phyloP scores from a whole-genome alignment of 2,329 filamentous ascomycete species.

The Ceratocystis alfenasii region DNA sequence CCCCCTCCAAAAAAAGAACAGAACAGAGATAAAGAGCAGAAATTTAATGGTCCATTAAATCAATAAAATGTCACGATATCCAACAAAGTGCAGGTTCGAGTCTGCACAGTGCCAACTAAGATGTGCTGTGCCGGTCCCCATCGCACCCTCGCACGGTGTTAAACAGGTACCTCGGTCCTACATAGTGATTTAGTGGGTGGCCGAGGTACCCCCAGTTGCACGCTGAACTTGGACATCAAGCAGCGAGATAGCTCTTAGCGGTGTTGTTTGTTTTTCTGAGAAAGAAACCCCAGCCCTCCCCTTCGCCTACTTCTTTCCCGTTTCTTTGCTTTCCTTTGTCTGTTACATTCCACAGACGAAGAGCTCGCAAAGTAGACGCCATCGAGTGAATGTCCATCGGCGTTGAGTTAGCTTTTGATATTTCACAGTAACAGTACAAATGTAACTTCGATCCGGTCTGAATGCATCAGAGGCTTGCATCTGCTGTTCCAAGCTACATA shows the following conservation, averaged over 20 bases:
- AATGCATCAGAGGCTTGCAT: not conserved
- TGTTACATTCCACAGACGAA: no score
- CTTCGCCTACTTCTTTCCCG: no score
- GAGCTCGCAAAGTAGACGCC: no score
- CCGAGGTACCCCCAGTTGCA: not conserved
- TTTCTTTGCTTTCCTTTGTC: no score
- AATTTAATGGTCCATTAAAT: not conserved
- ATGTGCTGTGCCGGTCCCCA: not conserved
- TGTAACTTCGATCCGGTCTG: no score
- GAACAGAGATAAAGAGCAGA: not conserved
- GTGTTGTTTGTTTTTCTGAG: no score
- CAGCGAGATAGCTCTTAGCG: no score
- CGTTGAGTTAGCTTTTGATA: not conserved
- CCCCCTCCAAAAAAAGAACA: not conserved
- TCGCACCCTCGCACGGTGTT: not conserved
- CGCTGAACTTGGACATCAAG: not conserved
- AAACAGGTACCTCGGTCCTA: not conserved
- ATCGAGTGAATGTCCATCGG: no score
- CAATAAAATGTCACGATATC: slow-evolving; percentile 2
- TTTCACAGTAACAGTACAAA: not conserved
- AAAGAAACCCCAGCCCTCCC: no score
- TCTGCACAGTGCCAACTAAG: not conserved
- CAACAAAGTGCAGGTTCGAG: not conserved
- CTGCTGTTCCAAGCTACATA: not conserved
- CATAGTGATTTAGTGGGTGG: not conserved